Evolutionary conservation across 768 basidiomycete species (phyloP).

Genomic region (Tulasnella sp.): DNA sequence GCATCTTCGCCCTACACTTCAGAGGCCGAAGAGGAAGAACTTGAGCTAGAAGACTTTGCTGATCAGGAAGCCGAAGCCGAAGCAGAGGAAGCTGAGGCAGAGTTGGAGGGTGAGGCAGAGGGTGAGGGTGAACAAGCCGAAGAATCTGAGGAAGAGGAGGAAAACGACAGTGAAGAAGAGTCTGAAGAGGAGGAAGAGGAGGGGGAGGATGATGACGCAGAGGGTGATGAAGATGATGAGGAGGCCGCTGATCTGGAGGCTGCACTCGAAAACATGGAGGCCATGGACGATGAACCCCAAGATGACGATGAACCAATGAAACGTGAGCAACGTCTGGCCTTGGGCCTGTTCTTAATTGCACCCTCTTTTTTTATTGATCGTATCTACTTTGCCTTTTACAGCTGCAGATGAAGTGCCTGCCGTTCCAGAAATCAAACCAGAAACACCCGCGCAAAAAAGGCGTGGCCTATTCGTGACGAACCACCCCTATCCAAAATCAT

Average conservation of each 20-base stretch:
- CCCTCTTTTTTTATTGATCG: constrained; percentile 25
- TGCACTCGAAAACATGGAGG: constrained; percentile 32
- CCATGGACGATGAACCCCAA: constrained; percentile 29
- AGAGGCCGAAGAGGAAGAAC: constrained; percentile 27
- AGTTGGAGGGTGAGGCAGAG: constrained; percentile 29
- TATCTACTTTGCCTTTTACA: constrained; percentile 33
- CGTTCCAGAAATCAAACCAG: constrained; percentile 16
- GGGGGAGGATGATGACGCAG: constrained; percentile 35
- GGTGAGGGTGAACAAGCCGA: constrained; percentile 32
- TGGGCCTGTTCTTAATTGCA: not conserved
- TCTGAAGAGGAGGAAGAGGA: constrained; percentile 40
- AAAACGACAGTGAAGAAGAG: constrained; percentile 39
- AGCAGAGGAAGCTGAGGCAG: constrained; percentile 37
- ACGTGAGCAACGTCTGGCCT: constrained; percentile 28
- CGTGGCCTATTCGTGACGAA: constrained; percentile 42
- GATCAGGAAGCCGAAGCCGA: constrained; percentile 39
- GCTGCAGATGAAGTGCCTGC: constrained; percentile 20
- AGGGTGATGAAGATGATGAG: constrained; percentile 36
- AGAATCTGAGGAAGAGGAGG: constrained; percentile 38
- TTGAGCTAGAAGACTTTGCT: constrained; percentile 38
- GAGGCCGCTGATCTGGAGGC: constrained; percentile 37
- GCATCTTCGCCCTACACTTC: constrained; percentile 16
- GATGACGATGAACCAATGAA: constrained; percentile 29
- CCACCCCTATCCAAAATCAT: constrained; percentile 52
- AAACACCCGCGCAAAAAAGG: constrained; percentile 42